Percentiles rank a stretch among this genome's conserved stretches.
phyloP scores from a whole-genome alignment of 2,329 filamentous ascomycete species.

The Penicillium sp. region DNA sequence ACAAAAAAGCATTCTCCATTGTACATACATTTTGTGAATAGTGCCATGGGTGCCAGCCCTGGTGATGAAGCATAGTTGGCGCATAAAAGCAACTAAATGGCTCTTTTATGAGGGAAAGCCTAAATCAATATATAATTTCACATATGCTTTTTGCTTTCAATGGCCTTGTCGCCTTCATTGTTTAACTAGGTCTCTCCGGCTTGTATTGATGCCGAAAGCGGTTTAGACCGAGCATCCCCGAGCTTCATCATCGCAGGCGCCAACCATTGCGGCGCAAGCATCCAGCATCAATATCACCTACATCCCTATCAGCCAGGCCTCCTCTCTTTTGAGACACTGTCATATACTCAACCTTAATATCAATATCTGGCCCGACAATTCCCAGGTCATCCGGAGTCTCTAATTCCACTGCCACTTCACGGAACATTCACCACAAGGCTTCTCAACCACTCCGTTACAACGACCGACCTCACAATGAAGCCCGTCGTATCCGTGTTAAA shows the following conservation, averaged over 20 bases:
- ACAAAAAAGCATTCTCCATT: neutral
- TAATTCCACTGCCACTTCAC: neutral
- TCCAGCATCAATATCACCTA: slow-evolving; percentile 4
- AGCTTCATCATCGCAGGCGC: neutral
- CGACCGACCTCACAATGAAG: slow-evolving; percentile 72
- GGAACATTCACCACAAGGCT: neutral
- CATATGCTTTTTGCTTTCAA: neutral
- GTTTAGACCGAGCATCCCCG: slow-evolving; percentile 16
- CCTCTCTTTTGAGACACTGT: neutral
- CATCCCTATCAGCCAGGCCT: neutral
- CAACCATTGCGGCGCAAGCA: neutral
- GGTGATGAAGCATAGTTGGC: neutral
- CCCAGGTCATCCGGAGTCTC: neutral
- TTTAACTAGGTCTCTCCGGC: neutral
- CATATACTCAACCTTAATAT: neutral
- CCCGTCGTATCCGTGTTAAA: slow-evolving; percentile 89
- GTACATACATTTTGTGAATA: neutral
- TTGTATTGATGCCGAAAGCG: slow-evolving; percentile 20
- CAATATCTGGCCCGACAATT: neutral
- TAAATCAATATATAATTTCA: neutral
- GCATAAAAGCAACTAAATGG: neutral
- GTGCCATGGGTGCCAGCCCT: neutral
- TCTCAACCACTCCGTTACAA: slow-evolving; percentile 6
- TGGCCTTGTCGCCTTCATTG: too few relatives aligned
- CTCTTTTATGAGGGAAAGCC: neutral